Evolutionary conservation across 129 eudicot genomes (phyloP).

Genomic region (Glebionis coronaria): DNA sequence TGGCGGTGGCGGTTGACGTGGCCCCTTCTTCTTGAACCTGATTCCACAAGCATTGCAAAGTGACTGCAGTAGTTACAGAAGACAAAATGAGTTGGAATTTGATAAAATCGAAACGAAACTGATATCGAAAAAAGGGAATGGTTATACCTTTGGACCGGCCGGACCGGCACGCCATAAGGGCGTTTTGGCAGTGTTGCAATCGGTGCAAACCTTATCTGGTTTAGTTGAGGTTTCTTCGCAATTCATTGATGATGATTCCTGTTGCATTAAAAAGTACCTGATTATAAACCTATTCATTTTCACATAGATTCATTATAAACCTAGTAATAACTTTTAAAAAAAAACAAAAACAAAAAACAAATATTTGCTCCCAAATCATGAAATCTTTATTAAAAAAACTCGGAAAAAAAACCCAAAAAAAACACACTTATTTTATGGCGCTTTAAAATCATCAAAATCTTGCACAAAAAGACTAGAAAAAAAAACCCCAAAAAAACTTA

Average conservation of each 20-base stretch:
- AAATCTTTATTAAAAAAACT: too few relatives aligned
- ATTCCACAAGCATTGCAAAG: conserved; percentile 87
- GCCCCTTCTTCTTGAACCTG: conserved; percentile 47
- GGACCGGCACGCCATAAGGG: conserved; percentile 86
- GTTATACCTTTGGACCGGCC: conserved; percentile 56
- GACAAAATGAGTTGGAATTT: not conserved
- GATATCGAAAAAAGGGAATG: not conserved
- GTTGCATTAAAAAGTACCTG: not conserved
- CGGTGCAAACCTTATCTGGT: conserved; percentile 37
- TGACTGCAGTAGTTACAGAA: conserved; percentile 37
- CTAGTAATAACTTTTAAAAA: too few relatives aligned
- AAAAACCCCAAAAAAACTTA: too few relatives aligned
- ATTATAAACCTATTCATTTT: not conserved
- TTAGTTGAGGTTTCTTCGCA: conserved; percentile 9
- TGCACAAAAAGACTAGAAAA: too few relatives aligned
- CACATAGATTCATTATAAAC: too few relatives aligned
- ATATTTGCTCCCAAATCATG: too few relatives aligned
- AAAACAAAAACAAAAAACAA: too few relatives aligned
- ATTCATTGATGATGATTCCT: conserved; percentile 12
- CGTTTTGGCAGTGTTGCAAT: conserved; percentile 65
- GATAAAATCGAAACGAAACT: not conserved
- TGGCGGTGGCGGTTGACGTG: not conserved
- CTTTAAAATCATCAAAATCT: too few relatives aligned
- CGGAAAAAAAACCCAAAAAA: too few relatives aligned
- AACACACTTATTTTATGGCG: too few relatives aligned